phyloP scores from a whole-genome alignment of 1,139 yeast genomes.

The Nadsonia starkeyi-henricii region DNA sequence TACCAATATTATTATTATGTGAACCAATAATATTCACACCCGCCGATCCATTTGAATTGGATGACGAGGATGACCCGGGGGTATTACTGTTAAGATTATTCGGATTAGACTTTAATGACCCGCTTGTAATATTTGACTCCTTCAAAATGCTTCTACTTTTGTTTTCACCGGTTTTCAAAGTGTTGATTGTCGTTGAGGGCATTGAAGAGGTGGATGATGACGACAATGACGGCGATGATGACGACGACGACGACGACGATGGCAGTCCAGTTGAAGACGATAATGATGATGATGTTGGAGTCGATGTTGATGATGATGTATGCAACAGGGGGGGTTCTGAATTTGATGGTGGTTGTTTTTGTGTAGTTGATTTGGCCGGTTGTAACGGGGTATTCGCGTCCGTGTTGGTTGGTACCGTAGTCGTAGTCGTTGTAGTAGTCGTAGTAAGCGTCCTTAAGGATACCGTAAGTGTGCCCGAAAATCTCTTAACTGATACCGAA shows the following conservation, averaged over 20 bases:
- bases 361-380: background rate
- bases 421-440: background rate
- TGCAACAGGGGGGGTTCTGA: background rate
- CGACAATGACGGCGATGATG: background rate
- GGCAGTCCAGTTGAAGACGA: background rate
- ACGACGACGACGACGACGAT: background rate
- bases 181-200: background rate
- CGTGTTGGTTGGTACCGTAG: background rate
- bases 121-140: background rate
- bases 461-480: slow-evolving; percentile 80
- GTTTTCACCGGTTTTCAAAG: background rate
- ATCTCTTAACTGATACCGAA: slow-evolving; percentile 77
- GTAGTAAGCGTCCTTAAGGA: slow-evolving; percentile 46
- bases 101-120: background rate
- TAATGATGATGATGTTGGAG: background rate
- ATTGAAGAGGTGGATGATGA: background rate
- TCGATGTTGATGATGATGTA: background rate
- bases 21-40: background rate
- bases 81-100: background rate
- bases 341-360: background rate
- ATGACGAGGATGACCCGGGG: background rate
- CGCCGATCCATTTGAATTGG: too few species aligned
- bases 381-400: background rate
- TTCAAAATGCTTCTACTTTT: background rate
- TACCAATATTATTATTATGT: background rate